Base-by-base conservation (phyloP, 2,329 filamentous ascomycete species). In the Ceratocystiopsis minuta region DNA sequence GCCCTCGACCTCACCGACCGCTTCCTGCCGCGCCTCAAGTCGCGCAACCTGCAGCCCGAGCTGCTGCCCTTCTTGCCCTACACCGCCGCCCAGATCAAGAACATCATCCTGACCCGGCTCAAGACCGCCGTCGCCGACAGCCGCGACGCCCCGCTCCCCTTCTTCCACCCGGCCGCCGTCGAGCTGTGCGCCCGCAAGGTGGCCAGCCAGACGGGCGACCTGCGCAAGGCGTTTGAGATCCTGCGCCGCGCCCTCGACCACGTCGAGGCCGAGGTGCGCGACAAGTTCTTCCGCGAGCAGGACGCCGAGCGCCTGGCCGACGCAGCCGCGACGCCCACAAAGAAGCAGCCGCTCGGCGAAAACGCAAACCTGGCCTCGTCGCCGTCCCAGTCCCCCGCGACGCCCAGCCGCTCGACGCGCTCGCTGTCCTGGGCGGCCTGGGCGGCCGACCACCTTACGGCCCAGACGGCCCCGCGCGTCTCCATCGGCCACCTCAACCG, bases 111-210 rank as follows among this genome's bases (percentile, higher is more conserved):
- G 2, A 75, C 76, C 10, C 85, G 88, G 44, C 75, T 98, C 38
- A 81, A 77, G 56, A 80, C 77, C 9, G 65, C 93, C 13, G 3
- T 15, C n/a, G 11, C 14, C 14, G n/a, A 11, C 14, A 12, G 2
- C 40, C 24, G n/a, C 13, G 18, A 37, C 31, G 38, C 15, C 45
- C 80, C 75, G 46, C 63, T 93, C 4, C 90, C 90, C 0, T 94
- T 96, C 54, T 75, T 98, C 45, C 88, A 96, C 53, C 88, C 88
- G 1, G 83, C 85, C 13, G 90, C 90, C 16, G 86, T 98, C 51
- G 84, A 92, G 53, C 77, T 98, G 37, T 93, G 88, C 57, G 81
- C 90, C 9, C 84, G 90, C 57, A 98, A 96, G 57, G 84, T 98
- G 15, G 81, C 90, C 4, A 85, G 81, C 42, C 88, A 96, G 57